Evolutionary conservation across 2,329 filamentous ascomycete species (phyloP).

Genomic region (Xylaria sp.): DNA sequence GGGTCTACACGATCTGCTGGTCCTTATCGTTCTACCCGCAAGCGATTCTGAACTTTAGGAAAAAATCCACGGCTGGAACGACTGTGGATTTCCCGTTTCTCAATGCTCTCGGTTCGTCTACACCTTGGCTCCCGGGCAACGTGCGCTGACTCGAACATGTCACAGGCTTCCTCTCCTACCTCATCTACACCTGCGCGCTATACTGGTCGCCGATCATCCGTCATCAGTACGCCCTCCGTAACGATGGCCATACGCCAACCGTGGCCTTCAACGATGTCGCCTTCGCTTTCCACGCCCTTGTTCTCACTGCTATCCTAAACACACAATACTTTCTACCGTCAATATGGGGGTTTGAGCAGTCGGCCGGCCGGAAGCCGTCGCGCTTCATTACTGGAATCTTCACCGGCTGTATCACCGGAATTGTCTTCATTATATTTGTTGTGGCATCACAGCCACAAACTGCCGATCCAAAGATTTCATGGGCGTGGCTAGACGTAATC

Average conservation of each 20-base stretch:
- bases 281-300: slow-evolving; percentile 83
- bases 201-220: slow-evolving; percentile 83
- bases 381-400: slow-evolving; percentile 74
- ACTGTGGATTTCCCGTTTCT: slow-evolving; percentile 88
- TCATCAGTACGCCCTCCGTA: slow-evolving; percentile 82
- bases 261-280: slow-evolving; percentile 90
- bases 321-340: slow-evolving; percentile 77
- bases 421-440: slow-evolving; percentile 60
- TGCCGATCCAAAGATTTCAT: slow-evolving; percentile 57
- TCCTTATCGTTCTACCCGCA: slow-evolving; percentile 94
- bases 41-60: slow-evolving; percentile 79
- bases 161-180: slow-evolving; percentile 77
- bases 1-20: slow-evolving; percentile 82
- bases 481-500: slow-evolving; percentile 71
- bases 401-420: slow-evolving; percentile 71
- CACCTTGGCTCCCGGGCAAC: not conserved
- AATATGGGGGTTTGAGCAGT: slow-evolving; percentile 78
- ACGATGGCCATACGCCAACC: slow-evolving; percentile 80
- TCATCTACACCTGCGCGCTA: slow-evolving; percentile 77
- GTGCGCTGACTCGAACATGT: not conserved
- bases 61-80: slow-evolving; percentile 82
- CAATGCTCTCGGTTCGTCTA: slow-evolving; percentile 68
- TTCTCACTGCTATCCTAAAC: slow-evolving; percentile 77
- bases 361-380: slow-evolving; percentile 65
- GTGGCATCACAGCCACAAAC: slow-evolving; percentile 50